phyloP scores from a whole-genome alignment of 768 basidiomycete genomes.

The Punctularia strigosozonata region DNA sequence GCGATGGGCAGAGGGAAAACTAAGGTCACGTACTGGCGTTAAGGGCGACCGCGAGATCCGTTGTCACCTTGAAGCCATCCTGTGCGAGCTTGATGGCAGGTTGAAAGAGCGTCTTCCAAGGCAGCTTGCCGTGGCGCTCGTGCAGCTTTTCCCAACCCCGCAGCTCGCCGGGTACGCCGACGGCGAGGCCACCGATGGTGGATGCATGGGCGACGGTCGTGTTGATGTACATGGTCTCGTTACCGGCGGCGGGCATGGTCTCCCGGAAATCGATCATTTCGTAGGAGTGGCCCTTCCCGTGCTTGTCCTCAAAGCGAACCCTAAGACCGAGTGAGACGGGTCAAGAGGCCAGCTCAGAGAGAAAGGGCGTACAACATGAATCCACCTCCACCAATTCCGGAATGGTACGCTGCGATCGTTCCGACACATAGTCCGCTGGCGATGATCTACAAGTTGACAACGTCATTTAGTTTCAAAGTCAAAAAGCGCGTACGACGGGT shows the following conservation, averaged over 20 bases:
- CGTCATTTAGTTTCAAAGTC: background rate
- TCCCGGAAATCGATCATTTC: constrained; percentile 69
- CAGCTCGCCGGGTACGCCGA: constrained; percentile 40
- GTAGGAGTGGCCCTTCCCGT: background rate
- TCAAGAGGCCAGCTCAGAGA: background rate
- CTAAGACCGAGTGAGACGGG: background rate
- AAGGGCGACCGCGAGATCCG: constrained; percentile 9
- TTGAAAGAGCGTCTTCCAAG: constrained; percentile 30
- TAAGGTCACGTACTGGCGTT: background rate
- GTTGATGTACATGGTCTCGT: constrained; percentile 58
- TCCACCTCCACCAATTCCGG: constrained; percentile 4
- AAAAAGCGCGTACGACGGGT: background rate
- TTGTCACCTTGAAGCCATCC: constrained; percentile 10
- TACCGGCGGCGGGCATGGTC: constrained; percentile 63
- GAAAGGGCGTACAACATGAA: constrained; percentile 1
- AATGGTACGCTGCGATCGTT: constrained; percentile 25
- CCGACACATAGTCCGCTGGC: constrained; percentile 29
- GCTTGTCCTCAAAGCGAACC: background rate
- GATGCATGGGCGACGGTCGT: constrained; percentile 20
- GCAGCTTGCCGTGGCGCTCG: constrained; percentile 29
- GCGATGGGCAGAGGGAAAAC: no score
- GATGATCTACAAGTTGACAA: constrained; percentile 13
- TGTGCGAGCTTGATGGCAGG: constrained; percentile 29
- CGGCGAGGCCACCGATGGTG: constrained; percentile 33
- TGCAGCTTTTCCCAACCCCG: constrained; percentile 33